phyloP scores from a whole-genome alignment of 345 rosid species.

The Acer negundo region DNA sequence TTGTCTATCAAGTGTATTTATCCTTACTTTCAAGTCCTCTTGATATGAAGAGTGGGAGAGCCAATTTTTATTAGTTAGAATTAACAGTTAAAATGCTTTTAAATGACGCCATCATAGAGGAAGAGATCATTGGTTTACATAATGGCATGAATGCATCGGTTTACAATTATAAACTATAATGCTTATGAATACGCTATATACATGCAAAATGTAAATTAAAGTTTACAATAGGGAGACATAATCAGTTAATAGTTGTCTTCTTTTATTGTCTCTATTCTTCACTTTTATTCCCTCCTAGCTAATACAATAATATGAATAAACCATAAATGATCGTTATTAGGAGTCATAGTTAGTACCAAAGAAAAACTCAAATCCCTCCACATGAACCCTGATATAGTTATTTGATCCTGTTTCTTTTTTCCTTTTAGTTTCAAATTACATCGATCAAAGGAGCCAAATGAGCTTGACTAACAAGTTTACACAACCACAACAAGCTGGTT shows the following conservation, averaged over 20 bases:
- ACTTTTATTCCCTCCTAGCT: not conserved
- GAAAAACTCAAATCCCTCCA: not conserved
- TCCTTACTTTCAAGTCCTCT: no score
- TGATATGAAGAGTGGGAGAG: no score
- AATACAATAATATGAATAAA: not conserved
- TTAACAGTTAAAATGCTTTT: no score
- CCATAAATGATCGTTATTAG: not conserved
- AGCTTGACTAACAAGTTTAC: not conserved
- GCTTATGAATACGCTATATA: no score
- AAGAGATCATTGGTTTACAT: no score
- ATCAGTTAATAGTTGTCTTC: not conserved
- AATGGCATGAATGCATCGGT: no score
- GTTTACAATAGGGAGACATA: not conserved
- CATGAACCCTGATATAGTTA: not conserved
- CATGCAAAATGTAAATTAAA: no score
- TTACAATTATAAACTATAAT: no score
- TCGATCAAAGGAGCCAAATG: not conserved
- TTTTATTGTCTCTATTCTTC: not conserved
- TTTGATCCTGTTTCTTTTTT: not conserved
- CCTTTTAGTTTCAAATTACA: not conserved
- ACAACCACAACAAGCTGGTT: not conserved
- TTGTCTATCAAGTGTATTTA: no score
- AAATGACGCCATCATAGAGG: no score
- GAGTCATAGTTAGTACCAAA: not conserved
- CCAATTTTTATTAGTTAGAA: no score